A percentile compares a stretch with the other conserved stretches of the same genome.
phyloP scores from a whole-genome alignment of 768 basidiomycete species.

The Serendipita sp. region DNA sequence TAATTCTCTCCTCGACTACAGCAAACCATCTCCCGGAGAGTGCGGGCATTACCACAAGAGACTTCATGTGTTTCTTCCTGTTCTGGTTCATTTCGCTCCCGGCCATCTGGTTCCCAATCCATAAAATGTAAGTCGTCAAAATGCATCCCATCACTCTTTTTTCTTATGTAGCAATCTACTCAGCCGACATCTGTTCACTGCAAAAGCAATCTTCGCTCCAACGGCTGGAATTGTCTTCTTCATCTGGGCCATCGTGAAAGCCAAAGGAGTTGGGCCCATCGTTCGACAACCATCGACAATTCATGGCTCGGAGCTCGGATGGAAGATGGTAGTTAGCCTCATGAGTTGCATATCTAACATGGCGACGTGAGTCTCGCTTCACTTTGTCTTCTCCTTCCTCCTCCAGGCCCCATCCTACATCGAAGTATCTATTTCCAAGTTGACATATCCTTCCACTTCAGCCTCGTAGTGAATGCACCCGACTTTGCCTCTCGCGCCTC shows the following conservation, averaged over 20 bases:
- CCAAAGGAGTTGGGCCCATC: constrained; percentile 62
- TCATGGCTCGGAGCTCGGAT: constrained; percentile 50
- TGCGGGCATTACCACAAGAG: constrained; percentile 56
- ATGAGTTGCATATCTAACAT: constrained; percentile 72
- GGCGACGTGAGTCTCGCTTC: constrained; percentile 33
- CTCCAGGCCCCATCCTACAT: neutral
- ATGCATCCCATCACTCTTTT: constrained; percentile 17
- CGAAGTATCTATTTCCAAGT: neutral
- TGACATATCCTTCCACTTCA: constrained; percentile 1
- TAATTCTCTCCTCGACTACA: constrained; percentile 15
- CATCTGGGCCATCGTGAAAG: constrained; percentile 62
- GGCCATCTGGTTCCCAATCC: constrained; percentile 68
- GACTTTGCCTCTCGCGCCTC: constrained; percentile 49
- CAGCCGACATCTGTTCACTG: constrained; percentile 55
- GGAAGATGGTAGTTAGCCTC: constrained; percentile 56
- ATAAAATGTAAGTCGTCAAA: constrained; percentile 42
- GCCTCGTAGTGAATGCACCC: constrained; percentile 40
- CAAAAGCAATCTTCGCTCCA: constrained; percentile 60
- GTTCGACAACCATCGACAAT: constrained; percentile 44
- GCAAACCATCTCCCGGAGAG: constrained; percentile 57
- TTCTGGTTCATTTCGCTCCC: constrained; percentile 73
- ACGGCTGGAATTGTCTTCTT: constrained; percentile 55
- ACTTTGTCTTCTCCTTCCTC: constrained; percentile 31
- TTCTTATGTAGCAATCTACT: neutral
- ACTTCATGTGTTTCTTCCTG: constrained; percentile 70